Evolutionary conservation across 805 yeast species (phyloP).

Genomic region (Metschnikowia kunwiensis): DNA sequence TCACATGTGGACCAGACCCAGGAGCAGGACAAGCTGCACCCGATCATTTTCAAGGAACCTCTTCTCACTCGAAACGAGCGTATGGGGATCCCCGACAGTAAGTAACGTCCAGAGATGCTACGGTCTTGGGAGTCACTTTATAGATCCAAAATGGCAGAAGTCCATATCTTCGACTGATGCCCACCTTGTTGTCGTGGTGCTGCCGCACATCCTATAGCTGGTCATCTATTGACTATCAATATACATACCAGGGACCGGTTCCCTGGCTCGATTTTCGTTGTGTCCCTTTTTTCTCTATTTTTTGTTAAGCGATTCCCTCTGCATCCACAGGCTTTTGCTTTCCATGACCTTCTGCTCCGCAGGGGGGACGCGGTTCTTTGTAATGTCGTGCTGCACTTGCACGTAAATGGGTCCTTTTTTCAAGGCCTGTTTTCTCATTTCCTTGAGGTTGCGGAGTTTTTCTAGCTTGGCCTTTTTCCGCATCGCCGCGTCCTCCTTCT

Average conservation of each 20-base stretch:
- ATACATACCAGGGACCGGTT: no score
- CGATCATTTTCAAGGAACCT: slow-evolving; percentile 17
- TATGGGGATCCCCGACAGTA: slow-evolving; percentile 13
- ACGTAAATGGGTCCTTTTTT: slow-evolving; percentile 43
- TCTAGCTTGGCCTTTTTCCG: slow-evolving; percentile 33
- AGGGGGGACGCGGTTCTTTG: slow-evolving; percentile 32
- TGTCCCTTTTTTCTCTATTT: no score
- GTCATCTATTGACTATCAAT: no score
- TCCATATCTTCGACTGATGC: no score
- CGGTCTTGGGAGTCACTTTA: no score
- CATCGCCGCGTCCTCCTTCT: slow-evolving; percentile 27
- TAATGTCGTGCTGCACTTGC: slow-evolving; percentile 27
- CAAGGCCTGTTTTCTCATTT: slow-evolving; percentile 24
- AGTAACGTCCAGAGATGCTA: no score
- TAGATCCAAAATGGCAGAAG: no score
- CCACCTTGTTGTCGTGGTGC: no score
- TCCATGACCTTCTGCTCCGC: slow-evolving; percentile 33
- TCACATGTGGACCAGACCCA: slow-evolving; percentile 13
- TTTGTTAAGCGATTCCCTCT: slow-evolving; percentile 36
- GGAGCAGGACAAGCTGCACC: slow-evolving; percentile 16
- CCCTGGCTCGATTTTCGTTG: no score
- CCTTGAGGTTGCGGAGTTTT: slow-evolving; percentile 29
- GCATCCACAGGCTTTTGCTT: slow-evolving; percentile 38
- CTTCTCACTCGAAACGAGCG: slow-evolving; percentile 17
- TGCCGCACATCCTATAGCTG: no score